Evolutionary conservation across 306 rosid genomes (phyloP), one percentile per base, ranked within the genome.

Genomic region (Glycyrrhiza uralensis): DNA sequence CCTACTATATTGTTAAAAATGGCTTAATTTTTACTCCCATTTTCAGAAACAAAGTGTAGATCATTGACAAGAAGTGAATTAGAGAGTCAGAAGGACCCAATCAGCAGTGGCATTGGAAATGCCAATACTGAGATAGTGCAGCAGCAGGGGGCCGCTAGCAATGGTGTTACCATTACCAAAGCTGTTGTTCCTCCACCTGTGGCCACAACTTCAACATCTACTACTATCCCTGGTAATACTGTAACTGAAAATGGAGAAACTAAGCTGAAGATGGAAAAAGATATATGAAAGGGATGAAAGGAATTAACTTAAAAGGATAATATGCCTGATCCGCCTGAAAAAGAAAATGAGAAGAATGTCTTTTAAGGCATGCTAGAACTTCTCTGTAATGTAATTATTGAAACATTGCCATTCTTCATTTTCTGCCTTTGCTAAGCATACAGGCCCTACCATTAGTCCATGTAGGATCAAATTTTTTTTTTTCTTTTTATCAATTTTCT

Each of bases 1-100:
- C 59, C 42, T 46, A 63, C 3, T 41, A 14, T 59, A 20, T 57
- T 61, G 14, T 57, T 76, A 32, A 55, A 69, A 74, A 51, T 68
- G 74, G 56, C 41, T 69, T n/a, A 60, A 61, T 44, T 69, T 85
- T 5, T 45, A 38, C 56, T 65, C 33, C 4, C 62, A 56, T 49
- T 83, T 86, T 76, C 93, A 93, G 98, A 90, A 82, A 89, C 92
- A 42, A 85, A 84, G 81, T 87, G 90, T 75, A 86, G 97, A 30
- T 89, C 89, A 24, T 71, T 85, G 58, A 93, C 99, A 60, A 84
- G 89, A 80, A 85, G 72, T 49, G 90, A 88, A 74, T 76, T 76
- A 8, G 96, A 75, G 57, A 72, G 65, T 65, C 88, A 81, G 51
- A 87, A 76, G 71, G 86, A 86, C 42, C 73, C 83, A 24, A 51